A percentile compares a stretch with the other conserved stretches of the same genome.
Conservation (phyloP, 768 basidiomycete species). For the Russula brevipes region DNA sequence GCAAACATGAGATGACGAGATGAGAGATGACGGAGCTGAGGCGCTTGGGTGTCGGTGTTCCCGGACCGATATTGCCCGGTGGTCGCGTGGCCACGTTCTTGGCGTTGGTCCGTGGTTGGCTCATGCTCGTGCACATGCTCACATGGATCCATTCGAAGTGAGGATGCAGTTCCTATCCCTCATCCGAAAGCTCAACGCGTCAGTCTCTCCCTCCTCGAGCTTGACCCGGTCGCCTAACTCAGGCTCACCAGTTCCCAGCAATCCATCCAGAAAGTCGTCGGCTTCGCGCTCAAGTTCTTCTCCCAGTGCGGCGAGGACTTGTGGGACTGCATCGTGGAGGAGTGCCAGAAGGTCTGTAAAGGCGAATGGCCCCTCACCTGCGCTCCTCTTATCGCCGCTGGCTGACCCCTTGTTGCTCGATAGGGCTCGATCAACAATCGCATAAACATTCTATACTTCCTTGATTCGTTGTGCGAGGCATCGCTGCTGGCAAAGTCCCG, state of each 20-base stretch:
- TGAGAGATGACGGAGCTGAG: too few species aligned
- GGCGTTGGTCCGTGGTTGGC: neutral
- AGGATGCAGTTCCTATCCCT: slow-evolving; percentile 67
- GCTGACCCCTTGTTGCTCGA: neutral
- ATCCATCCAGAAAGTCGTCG: slow-evolving; percentile 84
- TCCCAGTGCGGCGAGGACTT: slow-evolving; percentile 83
- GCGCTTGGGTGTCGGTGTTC: neutral
- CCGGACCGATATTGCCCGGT: neutral
- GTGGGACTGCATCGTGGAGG: slow-evolving; percentile 91
- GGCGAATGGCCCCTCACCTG: slow-evolving; percentile 5
- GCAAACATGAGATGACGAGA: too few species aligned
- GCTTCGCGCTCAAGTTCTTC: slow-evolving; percentile 80
- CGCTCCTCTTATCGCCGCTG: neutral
- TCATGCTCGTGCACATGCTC: neutral
- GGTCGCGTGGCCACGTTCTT: too few species aligned
- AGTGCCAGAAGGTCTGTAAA: slow-evolving; percentile 71
- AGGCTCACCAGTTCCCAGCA: slow-evolving; percentile 59
- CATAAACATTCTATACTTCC: slow-evolving; percentile 91
- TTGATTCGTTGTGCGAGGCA: slow-evolving; percentile 82
- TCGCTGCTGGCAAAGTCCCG: slow-evolving; percentile 64
- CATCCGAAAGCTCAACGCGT: slow-evolving; percentile 63
- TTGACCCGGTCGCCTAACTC: slow-evolving; percentile 25
- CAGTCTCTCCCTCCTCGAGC: slow-evolving; percentile 29
- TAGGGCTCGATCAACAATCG: slow-evolving; percentile 77
- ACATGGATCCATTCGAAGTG: slow-evolving; percentile 64